Evolutionary conservation across 23 red algal genomes (phyloP), one percentile per base, ranked within the genome.

Genomic region (Gracilaria caudata): DNA sequence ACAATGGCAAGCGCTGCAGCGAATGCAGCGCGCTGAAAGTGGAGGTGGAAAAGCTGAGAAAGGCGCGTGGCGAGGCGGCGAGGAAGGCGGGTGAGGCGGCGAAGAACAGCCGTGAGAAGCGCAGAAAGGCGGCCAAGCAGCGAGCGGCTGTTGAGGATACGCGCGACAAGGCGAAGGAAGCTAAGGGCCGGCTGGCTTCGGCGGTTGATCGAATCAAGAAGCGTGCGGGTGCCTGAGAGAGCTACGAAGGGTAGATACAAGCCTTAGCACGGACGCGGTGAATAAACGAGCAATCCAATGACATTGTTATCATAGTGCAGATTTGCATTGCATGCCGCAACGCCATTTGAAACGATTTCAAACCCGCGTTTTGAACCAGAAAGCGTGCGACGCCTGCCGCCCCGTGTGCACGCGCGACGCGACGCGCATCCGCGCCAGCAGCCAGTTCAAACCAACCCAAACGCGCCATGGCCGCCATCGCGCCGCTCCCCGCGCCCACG

Each of bases 91-190:
- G 33, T 4, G 34, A 71, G 37, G 29, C 37, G 13, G 65, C 65
- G 1, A 71, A 71, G 37, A 19, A 71, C 4, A 41, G 16, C 17
- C 65, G 33, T n/a, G 65, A 71, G 34, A 41, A 71, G 14, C 32
- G 65, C 65, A 71, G 65, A 34, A 71, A 71, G 3, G 65, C 29
- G 57, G 57, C 25, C 3, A 29, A 60, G 57, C 25, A 60, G n/a
- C 57, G 57, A 28, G 7, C 7, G 25, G 21, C 14, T 17, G 49
- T 53, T 53, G 49, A 53, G 19, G 49, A 53, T 17, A 53, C 13
- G 12, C 13, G 49, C 12, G 14, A 53, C 7, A 53, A 53, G 49
- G 49, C 49, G 1, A 53, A 53, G 13, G 49, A 53, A 53, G 49
- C 49, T 16, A 53, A 53, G 49, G 49, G 13, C 19, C 7, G 49